Evolutionary conservation across 2,329 filamentous ascomycete genomes (phyloP), one percentile per base, ranked within the genome.

Genomic region (Hysterium pulicare): DNA sequence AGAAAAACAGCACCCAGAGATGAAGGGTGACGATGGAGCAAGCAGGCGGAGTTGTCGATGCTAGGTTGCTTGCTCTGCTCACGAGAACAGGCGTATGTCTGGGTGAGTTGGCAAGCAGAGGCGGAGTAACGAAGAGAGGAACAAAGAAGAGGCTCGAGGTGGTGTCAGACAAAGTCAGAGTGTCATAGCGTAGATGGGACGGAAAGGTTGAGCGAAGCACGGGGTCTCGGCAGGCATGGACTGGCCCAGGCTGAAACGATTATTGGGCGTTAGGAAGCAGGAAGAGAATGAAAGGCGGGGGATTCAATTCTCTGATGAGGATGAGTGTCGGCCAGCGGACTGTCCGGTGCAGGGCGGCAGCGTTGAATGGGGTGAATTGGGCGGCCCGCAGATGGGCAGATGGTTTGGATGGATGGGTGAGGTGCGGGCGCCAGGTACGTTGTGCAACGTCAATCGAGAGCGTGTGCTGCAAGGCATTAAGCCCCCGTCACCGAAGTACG

Each of bases 231-330:
- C 17, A 57, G 56, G 59, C 62, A 66, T 59, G 60, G 61, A 57
- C 56, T 58, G 58, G 63, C 61, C 57, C 49, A 49, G 55, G 59
- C 54, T 65, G 63, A 65, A 65, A 65, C 63, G 62, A 64, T 65
- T n/a, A n/a, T n/a, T 65, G 62, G 62, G 47, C 55, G 62, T 61
- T 57, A 63, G 56, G 57, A 53, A 55, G 48, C 57, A 63, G 56
- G 57, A 53, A 55, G 48, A 57, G 54, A 64, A 59, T 54, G 47
- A 53, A 53, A 44, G 51, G 55, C 47, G 44, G 47, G 45, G 46
- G 41, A 44, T 38, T 54, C 36, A 36, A 49, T 43, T 53, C 51
- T 44, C 40, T 13, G 11, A 41, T 34, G 5, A 9, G 26, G 28
- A n/a, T 22, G 23, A 38, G 42, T 28, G 23, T 20, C 20, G 16